Evolutionary conservation across 345 rosid genomes (phyloP).

Genomic region (Arabidopsis arenosa): DNA sequence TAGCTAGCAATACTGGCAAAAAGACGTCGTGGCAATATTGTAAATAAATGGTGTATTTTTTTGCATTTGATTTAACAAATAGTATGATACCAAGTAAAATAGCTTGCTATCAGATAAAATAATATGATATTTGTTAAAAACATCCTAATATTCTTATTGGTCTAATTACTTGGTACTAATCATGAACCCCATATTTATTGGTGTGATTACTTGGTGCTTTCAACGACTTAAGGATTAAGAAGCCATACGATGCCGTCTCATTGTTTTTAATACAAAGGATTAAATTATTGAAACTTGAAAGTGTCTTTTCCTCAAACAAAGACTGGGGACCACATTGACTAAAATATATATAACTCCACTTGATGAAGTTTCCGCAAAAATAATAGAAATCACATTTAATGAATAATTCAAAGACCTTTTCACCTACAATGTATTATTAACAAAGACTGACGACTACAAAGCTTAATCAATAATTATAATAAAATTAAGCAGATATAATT

Average conservation of each 20-base stretch:
- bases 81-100: no score
- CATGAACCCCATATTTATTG: background rate
- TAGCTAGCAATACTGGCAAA: no score
- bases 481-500: background rate
- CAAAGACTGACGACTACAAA: constrained; percentile 21
- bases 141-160: background rate
- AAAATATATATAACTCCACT: background rate
- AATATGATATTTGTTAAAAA: no score
- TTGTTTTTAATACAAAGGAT: background rate
- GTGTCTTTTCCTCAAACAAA: no score
- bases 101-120: no score
- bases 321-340: no score
- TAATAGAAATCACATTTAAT: background rate
- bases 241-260: background rate
- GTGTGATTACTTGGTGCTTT: constrained; percentile 7
- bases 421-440: background rate
- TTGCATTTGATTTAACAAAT: no score
- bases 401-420: background rate
- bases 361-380: constrained; percentile 4
- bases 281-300: background rate
- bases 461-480: background rate
- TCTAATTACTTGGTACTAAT: background rate
- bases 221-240: background rate
- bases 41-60: no score
- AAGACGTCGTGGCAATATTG: no score